Conservation (phyloP, 2,329 filamentous ascomycete species). For the Epichloe glyceriae region DNA sequence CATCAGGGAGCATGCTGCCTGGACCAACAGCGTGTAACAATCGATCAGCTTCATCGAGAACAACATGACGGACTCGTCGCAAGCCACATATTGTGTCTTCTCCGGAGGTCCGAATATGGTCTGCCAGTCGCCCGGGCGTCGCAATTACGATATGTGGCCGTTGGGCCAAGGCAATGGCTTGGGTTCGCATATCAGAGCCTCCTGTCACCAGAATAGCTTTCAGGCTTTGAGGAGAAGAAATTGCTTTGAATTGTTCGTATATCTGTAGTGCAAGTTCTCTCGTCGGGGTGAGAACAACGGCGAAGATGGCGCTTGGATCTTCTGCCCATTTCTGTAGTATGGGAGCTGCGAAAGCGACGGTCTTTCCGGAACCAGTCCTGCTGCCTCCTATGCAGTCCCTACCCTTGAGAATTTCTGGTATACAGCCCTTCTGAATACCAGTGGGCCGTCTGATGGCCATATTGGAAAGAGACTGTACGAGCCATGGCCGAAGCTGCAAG, state of each 20-base stretch:
- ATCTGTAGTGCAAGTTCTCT: conserved; percentile 90
- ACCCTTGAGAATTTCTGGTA: conserved; percentile 83
- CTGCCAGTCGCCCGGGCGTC: conserved; percentile 82
- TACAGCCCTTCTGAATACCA: conserved; percentile 83
- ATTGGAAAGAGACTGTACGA: conserved; percentile 63
- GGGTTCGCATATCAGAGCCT: conserved; percentile 80
- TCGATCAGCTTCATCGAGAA: conserved; percentile 91
- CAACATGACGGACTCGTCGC: conserved; percentile 66
- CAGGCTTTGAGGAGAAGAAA: conserved; percentile 75
- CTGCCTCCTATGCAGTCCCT: conserved; percentile 92
- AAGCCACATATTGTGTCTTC: conserved; percentile 80
- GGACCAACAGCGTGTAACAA: conserved; percentile 59
- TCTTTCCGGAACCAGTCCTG: conserved; percentile 93
- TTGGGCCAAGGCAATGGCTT: conserved; percentile 71
- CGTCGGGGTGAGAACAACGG: conserved; percentile 77
- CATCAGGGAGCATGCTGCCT: conserved; percentile 87
- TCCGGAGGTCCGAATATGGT: conserved; percentile 85
- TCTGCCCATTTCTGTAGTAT: conserved; percentile 89
- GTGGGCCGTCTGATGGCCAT: conserved; percentile 81
- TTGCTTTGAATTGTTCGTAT: conserved; percentile 88
- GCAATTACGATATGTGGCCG: conserved; percentile 88
- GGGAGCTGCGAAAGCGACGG: conserved; percentile 86
- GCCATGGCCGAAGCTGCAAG: conserved; percentile 70
- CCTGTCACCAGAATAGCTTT: conserved; percentile 86
- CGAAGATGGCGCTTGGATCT: conserved; percentile 86